Conservation (phyloP, 805 yeast genomes). For the Hanseniaspora mollemarum region DNA sequence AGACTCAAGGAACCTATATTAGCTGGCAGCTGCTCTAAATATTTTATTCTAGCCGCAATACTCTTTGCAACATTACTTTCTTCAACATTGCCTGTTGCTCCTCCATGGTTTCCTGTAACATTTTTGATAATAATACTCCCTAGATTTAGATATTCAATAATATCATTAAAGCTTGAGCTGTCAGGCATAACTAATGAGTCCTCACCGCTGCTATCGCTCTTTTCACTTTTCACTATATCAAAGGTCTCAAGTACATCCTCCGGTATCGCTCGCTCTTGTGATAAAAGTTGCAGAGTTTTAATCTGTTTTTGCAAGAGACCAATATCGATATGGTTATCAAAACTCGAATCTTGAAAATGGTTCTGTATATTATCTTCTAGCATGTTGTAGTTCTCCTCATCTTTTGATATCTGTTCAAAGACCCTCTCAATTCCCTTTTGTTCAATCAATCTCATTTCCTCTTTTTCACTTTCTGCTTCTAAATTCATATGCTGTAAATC, state of each 20-base stretch:
- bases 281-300: slow-evolving; percentile 49
- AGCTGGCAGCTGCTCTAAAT: slow-evolving; percentile 56
- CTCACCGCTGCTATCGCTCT: not conserved
- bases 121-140: slow-evolving; percentile 18
- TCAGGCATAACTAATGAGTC: slow-evolving; percentile 2
- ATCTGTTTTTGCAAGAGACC: slow-evolving; percentile 47
- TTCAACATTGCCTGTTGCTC: slow-evolving; percentile 32
- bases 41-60: slow-evolving; percentile 46
- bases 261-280: slow-evolving; percentile 58
- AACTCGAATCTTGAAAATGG: slow-evolving; percentile 20
- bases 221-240: not conserved
- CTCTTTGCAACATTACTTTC: slow-evolving; percentile 46
- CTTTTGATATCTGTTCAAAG: slow-evolving; percentile 33
- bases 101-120: slow-evolving; percentile 36
- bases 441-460: slow-evolving; percentile 25
- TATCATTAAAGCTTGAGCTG: not conserved
- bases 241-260: slow-evolving; percentile 22
- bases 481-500: slow-evolving; percentile 5
- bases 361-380: slow-evolving; percentile 27
- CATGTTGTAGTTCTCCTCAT: slow-evolving; percentile 31
- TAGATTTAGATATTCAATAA: slow-evolving; percentile 11
- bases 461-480: not conserved
- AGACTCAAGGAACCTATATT: slow-evolving; percentile 50
- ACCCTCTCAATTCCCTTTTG: slow-evolving; percentile 36
- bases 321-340: slow-evolving; percentile 31